Evolutionary conservation across 352 stramenopile genomes (phyloP).

Genomic region (Phytopythium oedochilum): DNA sequence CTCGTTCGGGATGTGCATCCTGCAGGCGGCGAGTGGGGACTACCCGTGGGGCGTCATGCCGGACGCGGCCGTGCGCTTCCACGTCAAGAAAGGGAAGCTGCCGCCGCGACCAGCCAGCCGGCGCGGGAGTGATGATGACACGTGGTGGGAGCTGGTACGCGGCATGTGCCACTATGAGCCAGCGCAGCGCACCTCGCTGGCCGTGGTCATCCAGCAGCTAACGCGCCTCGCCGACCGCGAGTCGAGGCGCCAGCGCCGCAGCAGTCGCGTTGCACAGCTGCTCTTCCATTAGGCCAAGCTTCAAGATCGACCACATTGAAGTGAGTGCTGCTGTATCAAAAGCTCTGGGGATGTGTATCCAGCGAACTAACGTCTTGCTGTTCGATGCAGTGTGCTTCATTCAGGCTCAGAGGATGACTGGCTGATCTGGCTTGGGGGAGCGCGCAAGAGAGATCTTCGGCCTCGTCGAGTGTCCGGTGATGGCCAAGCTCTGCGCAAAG

Average conservation of each 20-base stretch:
- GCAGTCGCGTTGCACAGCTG: background rate
- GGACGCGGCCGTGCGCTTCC: slow-evolving; percentile 22
- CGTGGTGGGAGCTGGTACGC: slow-evolving; percentile 18
- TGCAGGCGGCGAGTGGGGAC: slow-evolving; percentile 21
- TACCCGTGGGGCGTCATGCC: slow-evolving; percentile 23
- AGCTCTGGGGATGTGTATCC: no score
- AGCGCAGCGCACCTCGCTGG: slow-evolving; percentile 20
- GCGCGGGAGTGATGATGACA: slow-evolving; percentile 13
- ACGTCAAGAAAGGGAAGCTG: slow-evolving; percentile 17
- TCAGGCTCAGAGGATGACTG: background rate
- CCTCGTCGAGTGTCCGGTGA: background rate
- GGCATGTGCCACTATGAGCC: slow-evolving; percentile 32
- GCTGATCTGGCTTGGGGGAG: background rate
- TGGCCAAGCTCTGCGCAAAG: background rate
- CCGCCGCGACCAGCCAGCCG: slow-evolving; percentile 13
- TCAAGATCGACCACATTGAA: background rate
- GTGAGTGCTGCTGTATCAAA: no score
- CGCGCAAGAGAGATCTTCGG: background rate
- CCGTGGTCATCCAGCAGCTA: slow-evolving; percentile 25
- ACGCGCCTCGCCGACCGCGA: slow-evolving; percentile 22
- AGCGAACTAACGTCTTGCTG: background rate
- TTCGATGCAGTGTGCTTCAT: background rate
- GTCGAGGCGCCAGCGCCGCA: slow-evolving; percentile 9
- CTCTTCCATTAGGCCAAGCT: background rate
- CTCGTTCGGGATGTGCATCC: slow-evolving; percentile 31